These are phyloP conservation scores for Knoxdaviesia capensis DNA, from an alignment of 2,329 filamentous ascomycete genomes.

Conservation along the genomic window DNA sequence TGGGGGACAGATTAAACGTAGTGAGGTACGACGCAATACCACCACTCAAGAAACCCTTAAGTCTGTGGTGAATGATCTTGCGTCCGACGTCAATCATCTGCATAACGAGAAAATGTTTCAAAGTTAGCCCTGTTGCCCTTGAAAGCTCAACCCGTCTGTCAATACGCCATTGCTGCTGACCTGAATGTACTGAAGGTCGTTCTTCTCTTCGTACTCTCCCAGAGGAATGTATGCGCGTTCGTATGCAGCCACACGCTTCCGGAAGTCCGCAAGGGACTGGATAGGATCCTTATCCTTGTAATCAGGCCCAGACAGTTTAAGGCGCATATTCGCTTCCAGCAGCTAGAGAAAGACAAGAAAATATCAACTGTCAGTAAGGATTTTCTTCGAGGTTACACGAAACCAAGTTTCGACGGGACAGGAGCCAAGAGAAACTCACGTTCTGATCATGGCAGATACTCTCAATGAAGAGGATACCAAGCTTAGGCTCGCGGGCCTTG, in stretches of 20 bases:
- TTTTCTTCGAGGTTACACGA: constrained; percentile 1
- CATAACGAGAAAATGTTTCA: not conserved
- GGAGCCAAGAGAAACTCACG: constrained; percentile 14
- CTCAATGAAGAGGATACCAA: constrained; percentile 89
- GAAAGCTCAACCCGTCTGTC: not conserved
- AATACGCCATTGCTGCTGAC: constrained; percentile 13
- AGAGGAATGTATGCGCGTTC: constrained; percentile 86
- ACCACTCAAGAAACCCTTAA: constrained; percentile 78
- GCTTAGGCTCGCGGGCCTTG: constrained; percentile 59
- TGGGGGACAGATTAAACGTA: constrained; percentile 87
- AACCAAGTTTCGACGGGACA: not conserved
- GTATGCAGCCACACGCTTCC: constrained; percentile 76
- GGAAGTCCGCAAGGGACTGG: constrained; percentile 76
- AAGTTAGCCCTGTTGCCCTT: not conserved
- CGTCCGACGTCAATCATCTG: constrained; percentile 92
- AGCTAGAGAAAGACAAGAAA: constrained; percentile 23
- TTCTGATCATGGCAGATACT: constrained; percentile 74
- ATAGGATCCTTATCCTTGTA: constrained; percentile 85
- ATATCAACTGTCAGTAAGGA: not conserved
- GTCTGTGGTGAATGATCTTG: constrained; percentile 78
- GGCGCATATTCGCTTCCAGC: constrained; percentile 87
- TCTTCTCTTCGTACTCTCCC: constrained; percentile 74
- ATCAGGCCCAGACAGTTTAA: constrained; percentile 89
- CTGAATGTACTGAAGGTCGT: constrained; percentile 86
- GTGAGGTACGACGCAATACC: constrained; percentile 88